Percentiles rank a stretch among this genome's conserved stretches.
These are phyloP conservation scores for Debaryomycetaceae sp. DNA, from an alignment of 1,139 yeast species.

Conservation along the genomic window DNA sequence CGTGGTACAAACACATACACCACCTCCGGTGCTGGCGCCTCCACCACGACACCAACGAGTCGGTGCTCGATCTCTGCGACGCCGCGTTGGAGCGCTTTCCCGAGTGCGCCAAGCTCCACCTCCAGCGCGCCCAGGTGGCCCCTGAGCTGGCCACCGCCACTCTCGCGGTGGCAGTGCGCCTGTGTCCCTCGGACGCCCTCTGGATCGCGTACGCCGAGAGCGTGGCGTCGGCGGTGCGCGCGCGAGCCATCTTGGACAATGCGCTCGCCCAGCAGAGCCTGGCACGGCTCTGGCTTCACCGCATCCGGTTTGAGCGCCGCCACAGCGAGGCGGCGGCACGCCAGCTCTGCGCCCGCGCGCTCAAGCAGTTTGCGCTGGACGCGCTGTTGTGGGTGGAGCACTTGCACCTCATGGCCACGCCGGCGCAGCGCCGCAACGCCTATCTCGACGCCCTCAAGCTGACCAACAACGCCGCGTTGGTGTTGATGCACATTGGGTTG, in stretches of 20 bases:
- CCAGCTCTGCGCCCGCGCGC: constrained; percentile 54
- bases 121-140: constrained; percentile 58
- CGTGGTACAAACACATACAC: constrained; percentile 64
- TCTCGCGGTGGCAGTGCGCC: constrained; percentile 46
- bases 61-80: constrained; percentile 34
- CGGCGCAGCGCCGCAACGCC: constrained; percentile 56
- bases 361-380: constrained; percentile 56
- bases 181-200: constrained; percentile 41
- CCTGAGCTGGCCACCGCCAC: constrained; percentile 28
- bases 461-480: constrained; percentile 57
- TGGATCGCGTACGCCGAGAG: constrained; percentile 57
- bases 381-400: constrained; percentile 62
- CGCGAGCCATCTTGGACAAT: constrained; percentile 70
- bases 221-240: constrained; percentile 39
- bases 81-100: constrained; percentile 48
- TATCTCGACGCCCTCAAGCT: constrained; percentile 69
- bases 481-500: constrained; percentile 62
- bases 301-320: constrained; percentile 54
- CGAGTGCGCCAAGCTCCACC: constrained; percentile 43
- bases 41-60: constrained; percentile 9
- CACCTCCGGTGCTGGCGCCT: constrained; percentile 38
- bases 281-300: constrained; percentile 54
- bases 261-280: constrained; percentile 50
- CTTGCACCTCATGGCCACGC: constrained; percentile 46
- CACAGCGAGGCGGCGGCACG: constrained; percentile 52